Evolutionary conservation across 78 protist genomes (phyloP), one percentile per base, ranked within the genome.

Genomic region (Bodo saltans): DNA sequence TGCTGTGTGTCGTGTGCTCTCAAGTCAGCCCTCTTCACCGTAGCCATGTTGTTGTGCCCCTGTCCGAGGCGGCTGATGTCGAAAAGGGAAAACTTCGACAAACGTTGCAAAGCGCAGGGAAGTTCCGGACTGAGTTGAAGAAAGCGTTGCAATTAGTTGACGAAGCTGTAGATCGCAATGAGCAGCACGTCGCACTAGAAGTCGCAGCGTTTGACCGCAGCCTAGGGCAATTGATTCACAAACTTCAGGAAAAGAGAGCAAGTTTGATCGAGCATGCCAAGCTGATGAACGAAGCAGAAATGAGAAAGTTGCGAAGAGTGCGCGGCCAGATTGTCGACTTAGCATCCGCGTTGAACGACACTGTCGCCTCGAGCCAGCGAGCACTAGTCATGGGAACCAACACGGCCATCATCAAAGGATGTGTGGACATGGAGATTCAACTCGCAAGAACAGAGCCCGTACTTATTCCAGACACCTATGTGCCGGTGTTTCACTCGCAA

Each of bases 391-490:
- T 30, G 41, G 12, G 17, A 29, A 76, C 17, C 81, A 2, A 39
- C 69, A 67, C 42, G 28, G 81, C 38, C 69, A 76, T 76, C 67
- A 39, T 76, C 42, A 76, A 47, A 33, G 40, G 42, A 33, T 17
- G 81, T 47, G 67, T 76, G n/a, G 81, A 76, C 17, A 76, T 76
- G 81, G 81, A 76, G 52, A 32, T 47, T 23, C 42, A 76, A 26
- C 69, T 76, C 30, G 29, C 34, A 25, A 28, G 35, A 38, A 47
- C 38, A 4, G 8, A 76, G 41, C 81, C 81, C 4, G 81, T 76
- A 23, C 12, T 23, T 26, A 39, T 76, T 35, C 27, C 33, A 1
- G 17, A 8, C 34, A 12, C 29, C 81, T 1, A 3, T 27, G 28
- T 76, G 25, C 81, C 81, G 28, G 69, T 4, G 34, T 76, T 76